Evolutionary conservation across 2,329 filamentous ascomycete genomes (phyloP).

Genomic region (Fusarium sambucinum): DNA sequence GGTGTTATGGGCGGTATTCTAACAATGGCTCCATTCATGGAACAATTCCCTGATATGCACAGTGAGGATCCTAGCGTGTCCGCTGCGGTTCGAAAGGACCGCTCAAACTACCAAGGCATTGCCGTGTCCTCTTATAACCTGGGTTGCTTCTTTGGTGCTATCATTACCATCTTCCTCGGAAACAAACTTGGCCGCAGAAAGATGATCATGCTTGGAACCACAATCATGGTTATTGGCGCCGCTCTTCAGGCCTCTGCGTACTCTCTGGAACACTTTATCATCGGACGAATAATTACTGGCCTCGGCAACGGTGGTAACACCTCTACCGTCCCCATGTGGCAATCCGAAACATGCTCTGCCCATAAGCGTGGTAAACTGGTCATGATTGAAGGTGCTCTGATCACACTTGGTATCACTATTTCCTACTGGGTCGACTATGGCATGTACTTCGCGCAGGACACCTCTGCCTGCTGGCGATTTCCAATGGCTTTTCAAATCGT

Average conservation of each 20-base stretch:
- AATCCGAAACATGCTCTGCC: slow-evolving; percentile 68
- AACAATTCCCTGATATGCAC: slow-evolving; percentile 67
- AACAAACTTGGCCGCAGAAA: slow-evolving; percentile 70
- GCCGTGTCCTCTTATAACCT: slow-evolving; percentile 68
- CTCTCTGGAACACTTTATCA: slow-evolving; percentile 66
- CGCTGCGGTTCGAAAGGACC: slow-evolving; percentile 52
- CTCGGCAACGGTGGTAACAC: slow-evolving; percentile 69
- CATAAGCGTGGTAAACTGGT: slow-evolving; percentile 71
- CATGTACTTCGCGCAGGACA: slow-evolving; percentile 61
- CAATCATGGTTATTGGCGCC: slow-evolving; percentile 69
- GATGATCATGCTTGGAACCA: slow-evolving; percentile 70
- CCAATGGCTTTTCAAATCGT: slow-evolving; percentile 67
- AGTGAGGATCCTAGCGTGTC: slow-evolving; percentile 56
- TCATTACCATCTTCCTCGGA: slow-evolving; percentile 74
- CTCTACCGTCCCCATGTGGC: slow-evolving; percentile 70
- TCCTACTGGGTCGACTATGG: slow-evolving; percentile 73
- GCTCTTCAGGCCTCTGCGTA: slow-evolving; percentile 69
- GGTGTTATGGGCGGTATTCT: slow-evolving; percentile 82
- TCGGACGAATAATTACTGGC: slow-evolving; percentile 70
- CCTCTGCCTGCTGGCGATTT: slow-evolving; percentile 65
- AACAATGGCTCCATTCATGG: slow-evolving; percentile 71
- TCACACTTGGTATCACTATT: slow-evolving; percentile 68
- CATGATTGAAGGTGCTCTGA: slow-evolving; percentile 70
- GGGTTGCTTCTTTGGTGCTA: slow-evolving; percentile 73
- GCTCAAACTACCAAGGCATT: slow-evolving; percentile 67